Conservation (phyloP, 2,329 filamentous ascomycete species). For the Phialemonium atrogriseum region DNA sequence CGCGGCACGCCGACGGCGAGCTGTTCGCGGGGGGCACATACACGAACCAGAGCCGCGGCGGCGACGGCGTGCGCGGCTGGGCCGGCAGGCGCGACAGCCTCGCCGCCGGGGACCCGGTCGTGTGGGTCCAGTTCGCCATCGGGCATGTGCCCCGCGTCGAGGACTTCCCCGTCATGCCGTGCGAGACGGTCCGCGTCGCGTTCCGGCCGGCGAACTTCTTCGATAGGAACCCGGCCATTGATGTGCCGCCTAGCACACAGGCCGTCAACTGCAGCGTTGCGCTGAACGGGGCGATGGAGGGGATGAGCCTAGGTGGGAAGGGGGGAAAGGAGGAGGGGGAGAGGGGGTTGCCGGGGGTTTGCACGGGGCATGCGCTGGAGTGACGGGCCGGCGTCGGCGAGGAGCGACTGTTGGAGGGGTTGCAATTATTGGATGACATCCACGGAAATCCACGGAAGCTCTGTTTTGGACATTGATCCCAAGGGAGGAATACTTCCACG, state of each 20-base stretch:
- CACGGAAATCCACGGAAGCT: too few species aligned
- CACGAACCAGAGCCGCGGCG: slow-evolving; percentile 31
- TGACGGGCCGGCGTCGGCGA: too few species aligned
- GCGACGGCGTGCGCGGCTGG: slow-evolving; percentile 23
- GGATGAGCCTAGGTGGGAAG: slow-evolving; percentile 1
- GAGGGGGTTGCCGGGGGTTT: too few species aligned
- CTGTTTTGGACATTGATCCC: too few species aligned
- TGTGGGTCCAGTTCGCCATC: slow-evolving; percentile 46
- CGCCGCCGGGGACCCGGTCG: slow-evolving; percentile 37
- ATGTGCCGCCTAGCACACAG: slow-evolving; percentile 38
- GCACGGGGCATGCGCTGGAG: too few species aligned
- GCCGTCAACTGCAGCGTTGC: slow-evolving; percentile 28
- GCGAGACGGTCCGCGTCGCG: slow-evolving; percentile 42
- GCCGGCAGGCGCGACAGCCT: slow-evolving; percentile 31
- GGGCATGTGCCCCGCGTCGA: slow-evolving; percentile 55
- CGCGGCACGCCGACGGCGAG: slow-evolving; percentile 24
- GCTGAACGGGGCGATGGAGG: slow-evolving; percentile 11
- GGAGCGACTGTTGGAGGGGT: too few species aligned
- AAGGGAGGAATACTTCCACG: too few species aligned
- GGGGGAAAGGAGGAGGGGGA: too few species aligned
- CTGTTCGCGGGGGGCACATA: slow-evolving; percentile 27
- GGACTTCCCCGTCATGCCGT: slow-evolving; percentile 63
- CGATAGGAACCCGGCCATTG: slow-evolving; percentile 39
- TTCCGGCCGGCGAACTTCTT: slow-evolving; percentile 46
- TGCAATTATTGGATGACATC: too few species aligned